Conservation (phyloP, 2,329 filamentous ascomycete genomes). For the Lecanicillium sp. region DNA sequence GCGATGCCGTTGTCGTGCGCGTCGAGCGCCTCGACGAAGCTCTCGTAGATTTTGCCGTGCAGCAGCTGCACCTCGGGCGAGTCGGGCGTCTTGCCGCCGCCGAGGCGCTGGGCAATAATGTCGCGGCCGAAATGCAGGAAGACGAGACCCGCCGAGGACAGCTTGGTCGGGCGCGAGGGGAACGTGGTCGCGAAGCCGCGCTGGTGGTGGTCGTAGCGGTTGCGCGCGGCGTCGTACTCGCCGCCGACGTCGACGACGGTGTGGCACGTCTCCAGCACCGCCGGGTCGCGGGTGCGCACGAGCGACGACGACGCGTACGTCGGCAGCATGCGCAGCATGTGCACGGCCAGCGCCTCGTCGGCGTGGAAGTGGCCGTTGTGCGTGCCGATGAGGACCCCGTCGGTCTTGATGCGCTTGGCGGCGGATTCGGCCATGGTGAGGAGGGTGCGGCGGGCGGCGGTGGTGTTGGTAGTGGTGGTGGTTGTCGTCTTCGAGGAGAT, state of each 20-base stretch:
- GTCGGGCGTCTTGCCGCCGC: slow-evolving; percentile 43
- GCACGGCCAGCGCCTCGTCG: slow-evolving; percentile 93
- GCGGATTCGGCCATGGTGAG: slow-evolving; percentile 51
- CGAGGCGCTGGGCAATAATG: slow-evolving; percentile 58
- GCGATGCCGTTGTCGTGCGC: slow-evolving; percentile 96
- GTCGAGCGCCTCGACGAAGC: slow-evolving; percentile 92
- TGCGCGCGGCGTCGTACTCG: slow-evolving; percentile 68
- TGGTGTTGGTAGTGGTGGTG: slow-evolving; percentile 8
- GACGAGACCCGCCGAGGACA: slow-evolving; percentile 87
- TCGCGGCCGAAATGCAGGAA: slow-evolving; percentile 90
- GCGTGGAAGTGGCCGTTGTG: slow-evolving; percentile 99
- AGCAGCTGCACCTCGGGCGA: slow-evolving; percentile 64
- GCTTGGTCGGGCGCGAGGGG: slow-evolving; percentile 75
- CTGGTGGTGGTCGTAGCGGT: slow-evolving; percentile 97
- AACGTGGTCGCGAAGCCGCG: slow-evolving; percentile 82
- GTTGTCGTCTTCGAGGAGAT: too few relatives aligned
- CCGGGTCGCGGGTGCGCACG: slow-evolving; percentile 80
- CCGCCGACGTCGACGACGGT: slow-evolving; percentile 97
- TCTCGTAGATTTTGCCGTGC: slow-evolving; percentile 83
- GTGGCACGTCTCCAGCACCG: slow-evolving; percentile 72
- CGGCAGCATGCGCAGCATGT: slow-evolving; percentile 87
- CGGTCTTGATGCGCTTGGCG: slow-evolving; percentile 78
- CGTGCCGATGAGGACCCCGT: slow-evolving; percentile 68
- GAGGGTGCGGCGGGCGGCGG: slow-evolving; percentile 1
- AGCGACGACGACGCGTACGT: slow-evolving; percentile 67